Evolutionary conservation across 495 filamentous ascomycete genomes (phyloP), one percentile per base, ranked within the genome.

Genomic region (Podospora tetraspora): DNA sequence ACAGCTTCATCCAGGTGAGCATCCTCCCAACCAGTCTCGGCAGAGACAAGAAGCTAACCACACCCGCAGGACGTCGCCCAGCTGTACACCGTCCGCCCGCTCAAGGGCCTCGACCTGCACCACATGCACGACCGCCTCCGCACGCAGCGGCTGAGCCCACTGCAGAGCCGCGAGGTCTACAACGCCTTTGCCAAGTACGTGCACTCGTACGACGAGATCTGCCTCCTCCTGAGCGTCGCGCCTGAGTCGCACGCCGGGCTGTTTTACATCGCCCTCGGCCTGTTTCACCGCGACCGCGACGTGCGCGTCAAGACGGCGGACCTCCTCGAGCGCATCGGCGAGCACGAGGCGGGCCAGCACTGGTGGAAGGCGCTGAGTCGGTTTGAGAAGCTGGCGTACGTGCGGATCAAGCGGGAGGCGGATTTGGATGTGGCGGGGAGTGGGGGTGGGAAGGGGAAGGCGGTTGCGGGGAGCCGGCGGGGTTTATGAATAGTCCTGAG

Each of bases 71-170:
- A 89, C 74, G 80, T 86, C 57, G 85, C 84, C 24, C 83, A 86
- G 61, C 78, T 86, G 63, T 91, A 89, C 75, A 85, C 80, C 10
- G 79, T 90, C 23, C 86, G 90, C 27, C 92, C 93, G 3, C 87
- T 97, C 63, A 91, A 94, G 68, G 85, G 87, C 22, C 84, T 97
- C 29, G 95, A 99, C 75, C 81, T 99, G 4, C 87, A 91, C 59
- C 92, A 98, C 72, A 92, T 97, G 72, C 93, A 97, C 77, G 94
- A 97, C 78, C 90, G 92, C 0, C 83, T 99, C 2, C 89, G 93
- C 25, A 87, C 87, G 21, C 84, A 94, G 68, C 91, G 90, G 68
- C 85, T 98, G 1, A 86, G 82, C 13, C 86, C 89, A 8, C 78
- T 83, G 22, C 91, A 92, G 59, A 87, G 89, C 57, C 88, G 84